A percentile compares a stretch with the other conserved stretches of the same genome.
phyloP scores from a whole-genome alignment of 257 asterid species.

The Vinca minor region DNA sequence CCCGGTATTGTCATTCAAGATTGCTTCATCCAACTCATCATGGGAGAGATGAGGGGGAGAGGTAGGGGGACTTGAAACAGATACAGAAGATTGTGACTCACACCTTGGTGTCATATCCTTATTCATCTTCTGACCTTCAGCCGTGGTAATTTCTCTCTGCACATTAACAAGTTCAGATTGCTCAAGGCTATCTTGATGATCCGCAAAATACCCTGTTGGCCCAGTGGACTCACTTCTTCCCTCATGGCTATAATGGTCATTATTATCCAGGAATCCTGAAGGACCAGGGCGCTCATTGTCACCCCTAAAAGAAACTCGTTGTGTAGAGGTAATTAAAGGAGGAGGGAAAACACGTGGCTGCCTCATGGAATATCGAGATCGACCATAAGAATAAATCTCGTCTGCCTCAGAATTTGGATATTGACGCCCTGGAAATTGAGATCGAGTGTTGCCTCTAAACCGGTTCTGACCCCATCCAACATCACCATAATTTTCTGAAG shows the following conservation, averaged over 20 bases:
- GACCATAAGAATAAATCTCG: constrained; percentile 61
- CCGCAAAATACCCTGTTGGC: constrained; percentile 41
- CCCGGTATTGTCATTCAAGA: constrained; percentile 39
- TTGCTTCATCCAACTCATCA: constrained; percentile 78
- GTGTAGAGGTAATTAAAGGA: constrained; percentile 57
- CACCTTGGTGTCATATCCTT: constrained; percentile 41
- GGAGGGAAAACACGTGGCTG: constrained; percentile 97
- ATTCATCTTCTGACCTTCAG: constrained; percentile 39
- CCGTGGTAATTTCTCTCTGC: constrained; percentile 32
- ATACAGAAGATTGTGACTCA: constrained; percentile 93
- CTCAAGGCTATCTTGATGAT: constrained; percentile 42
- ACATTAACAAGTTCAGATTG: constrained; percentile 35
- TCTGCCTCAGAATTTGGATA: constrained; percentile 55
- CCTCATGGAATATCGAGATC: constrained; percentile 75
- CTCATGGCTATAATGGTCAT: constrained; percentile 26
- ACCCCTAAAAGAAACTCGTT: constrained; percentile 43
- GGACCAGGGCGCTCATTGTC: constrained; percentile 39
- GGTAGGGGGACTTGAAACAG: constrained; percentile 91
- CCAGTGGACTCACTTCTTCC: constrained; percentile 38
- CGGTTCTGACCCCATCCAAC: constrained; percentile 59
- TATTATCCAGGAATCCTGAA: constrained; percentile 37
- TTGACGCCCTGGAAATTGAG: constrained; percentile 48
- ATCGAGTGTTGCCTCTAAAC: constrained; percentile 33
- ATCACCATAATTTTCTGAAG: constrained; percentile 50
- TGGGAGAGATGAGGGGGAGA: constrained; percentile 92